Evolutionary conservation across 306 rosid genomes (phyloP), one percentile per base, ranked within the genome.

Genomic region (Vigna angularis): DNA sequence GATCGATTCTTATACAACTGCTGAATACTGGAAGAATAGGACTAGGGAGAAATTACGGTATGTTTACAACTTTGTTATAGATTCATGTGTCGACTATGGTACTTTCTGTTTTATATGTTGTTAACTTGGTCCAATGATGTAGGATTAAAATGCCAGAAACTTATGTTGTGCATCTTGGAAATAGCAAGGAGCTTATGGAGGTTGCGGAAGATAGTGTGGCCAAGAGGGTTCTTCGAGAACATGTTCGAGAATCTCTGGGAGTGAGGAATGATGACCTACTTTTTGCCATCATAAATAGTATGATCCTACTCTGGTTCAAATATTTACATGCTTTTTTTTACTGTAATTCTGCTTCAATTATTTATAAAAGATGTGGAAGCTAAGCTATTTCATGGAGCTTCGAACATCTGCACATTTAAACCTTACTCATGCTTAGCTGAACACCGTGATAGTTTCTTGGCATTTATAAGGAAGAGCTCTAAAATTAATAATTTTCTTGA

Each of bases 141-240:
- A 95, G 98, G 85, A 92, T 92, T 81, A 82, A 83, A 77, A 92
- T 95, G 98, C 98, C 98, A 63, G 79, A 89, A 75, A 91, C 98
- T 47, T 87, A 89, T 84, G 96, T 90, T 48, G 98, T 95, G 74
- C 98, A 92, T 86, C 97, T 92, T 66, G 98, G 98, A 77, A 95
- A 95, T 91, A 95, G 98, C 88, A 95, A 91, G 82, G 98, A 95
- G 45, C 91, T 95, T 42, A 95, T 86, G 91, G 98, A 92, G 78
- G 92, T 95, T 61, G 97, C 98, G 42, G 98, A 95, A 79, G 89
- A 89, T 85, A 76, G 84, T 84, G 88, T 91, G 30, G 91, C 98
- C 50, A 95, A 90, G 83, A 89, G 96, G 84, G 92, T 91, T 84
- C 94, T 95, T 69, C 90, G 93, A 58, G 98, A 95, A 86, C 97